Base-by-base conservation (phyloP, 2,329 filamentous ascomycete species). In the Clonostachys rosea region DNA sequence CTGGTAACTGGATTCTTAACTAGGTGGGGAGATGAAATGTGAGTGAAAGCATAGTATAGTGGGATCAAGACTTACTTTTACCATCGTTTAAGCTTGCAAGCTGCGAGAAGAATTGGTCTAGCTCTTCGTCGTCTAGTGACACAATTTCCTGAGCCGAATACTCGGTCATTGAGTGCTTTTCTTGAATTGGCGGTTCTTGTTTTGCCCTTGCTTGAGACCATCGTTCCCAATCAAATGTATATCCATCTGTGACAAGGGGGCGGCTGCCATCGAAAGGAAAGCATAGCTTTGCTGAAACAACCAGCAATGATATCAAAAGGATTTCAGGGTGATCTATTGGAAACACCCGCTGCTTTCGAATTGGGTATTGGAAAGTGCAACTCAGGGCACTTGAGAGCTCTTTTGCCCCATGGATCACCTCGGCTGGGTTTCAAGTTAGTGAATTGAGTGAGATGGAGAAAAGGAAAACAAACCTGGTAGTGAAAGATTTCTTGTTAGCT, bases 241-340 rank as follows among this genome's bases (percentile, higher is more conserved):
- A 30, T 30, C 24, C 24, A 30, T 30, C 24, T 30, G 24, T 30
- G 9, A 30, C 9, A 30, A 30, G 24, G 24, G 24, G 8, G 24
- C 24, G 24, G 24, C 24, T 30, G 24, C 24, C 24, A 54, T 73
- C 57, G 18, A 96, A 81, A 0, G 92, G 89, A 56, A 89, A 91
- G 17, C 87, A 73, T 3, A 96, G 64, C 57, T 96, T 96, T 5
- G 86, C 83, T 5, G 87, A 82, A 13, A 95, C 75, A 3, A 96
- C 71, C 5, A 96, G 64, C 5, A 89, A 69, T 5, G 84, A 75
- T 47, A 90, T 73, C 2, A 96, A 68, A 40, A 87, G 79, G 6
- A 88, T 71, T 58, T 97, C 94, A 0, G 94, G 90, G 51, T 86
- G 78, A 44, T 82, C 73, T 14, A 84, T 66, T 9, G 78, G 66